Evolutionary conservation across 345 rosid genomes (phyloP), one percentile per base, ranked within the genome.

Genomic region (Gossypium sturtianum): DNA sequence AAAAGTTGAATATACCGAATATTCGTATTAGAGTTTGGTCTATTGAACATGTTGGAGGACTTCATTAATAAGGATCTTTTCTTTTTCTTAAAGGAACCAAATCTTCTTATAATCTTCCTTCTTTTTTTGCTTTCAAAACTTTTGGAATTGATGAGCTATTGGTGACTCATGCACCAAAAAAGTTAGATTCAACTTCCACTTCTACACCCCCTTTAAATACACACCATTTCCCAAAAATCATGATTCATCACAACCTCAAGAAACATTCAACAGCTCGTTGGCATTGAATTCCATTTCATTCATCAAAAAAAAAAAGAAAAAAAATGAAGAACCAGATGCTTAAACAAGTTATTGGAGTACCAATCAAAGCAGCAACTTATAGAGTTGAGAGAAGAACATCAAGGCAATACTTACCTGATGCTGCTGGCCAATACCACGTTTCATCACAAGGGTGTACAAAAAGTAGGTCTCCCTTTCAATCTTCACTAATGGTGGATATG

Each of bases 141-240:
- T 56, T 75, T 66, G 12, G 16, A 22, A 27, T 56, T 16, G 60
- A 67, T 82, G 82, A 74, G 45, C 72, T 25, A 69, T 27, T 22
- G 76, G 70, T 79, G 88, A 82, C 63, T 82, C 83, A 75, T 70
- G 74, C 76, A 70, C 62, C 16, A 11, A 79, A 76, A 29, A 82
- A 78, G 77, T 48, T 61, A 61, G 73, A 34, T 75, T 70, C 77
- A 61, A 48, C 66, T 52, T 51, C 76, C 69, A 12, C 67, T 12
- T 29, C 2, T 29, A 1, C 34, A 29, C 15, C 12, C 68, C 20
- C 71, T 54, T 64, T 77, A 75, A 69, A 73, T 77, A 51, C 52
- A 48, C 4, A 80, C 19, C 60, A 38, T 67, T 9, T 17, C 1
- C 66, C 20, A 64, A 51, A 16, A 51, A 4, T 15, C 54, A 15